Evolutionary conservation across 2,329 filamentous ascomycete genomes (phyloP), one percentile per base, ranked within the genome.

Genomic region (Juglanconis sp.): DNA sequence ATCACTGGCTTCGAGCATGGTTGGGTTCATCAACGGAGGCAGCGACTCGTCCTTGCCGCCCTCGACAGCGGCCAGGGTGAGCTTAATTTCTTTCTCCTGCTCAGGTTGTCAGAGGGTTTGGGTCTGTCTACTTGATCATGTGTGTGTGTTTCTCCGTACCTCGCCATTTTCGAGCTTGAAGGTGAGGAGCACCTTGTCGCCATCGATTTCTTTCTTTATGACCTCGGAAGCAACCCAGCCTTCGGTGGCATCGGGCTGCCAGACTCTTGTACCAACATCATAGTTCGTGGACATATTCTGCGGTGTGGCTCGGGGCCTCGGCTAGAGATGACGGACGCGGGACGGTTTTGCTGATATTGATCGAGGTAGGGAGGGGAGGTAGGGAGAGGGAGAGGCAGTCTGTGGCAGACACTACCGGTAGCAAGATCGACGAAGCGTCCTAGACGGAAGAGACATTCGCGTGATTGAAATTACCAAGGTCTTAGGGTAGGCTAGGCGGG

Each of bases 141-240:
- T 36, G 5, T 32, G 32, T 24, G 48, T 24, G 38, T 10, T 60
- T 40, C 34, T n/a, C 63, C 68, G 34, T 78, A 97, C 94, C 86
- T 96, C 92, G 77, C 92, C 95, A 85, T 92, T 96, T 69, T 92
- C 91, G 66, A 98, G 83, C 76, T 87, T 84, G 77, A 99, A 98
- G 69, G 92, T 84, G 69, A 99, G 84, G 73, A 84, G 89, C 71
- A 94, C 90, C 74, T 96, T 97, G 72, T 92, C 85, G 64, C 92
- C 95, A 72, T 95, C 83, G 66, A 91, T 80, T 59, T 85, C 83
- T 82, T 95, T 97, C 77, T 90, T 89, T 74, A 89, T 83, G 69
- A 99, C 90, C 82, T 98, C 93, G 51, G 95, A 97, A 73, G 93
- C 90, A 75, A 99, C 87, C 94, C 95, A 99, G 79, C 95, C 95